A percentile compares a stretch with the other conserved stretches of the same genome.
phyloP scores from a whole-genome alignment of 768 basidiomycete species.

The Tylopilus rubrobrunneus region DNA sequence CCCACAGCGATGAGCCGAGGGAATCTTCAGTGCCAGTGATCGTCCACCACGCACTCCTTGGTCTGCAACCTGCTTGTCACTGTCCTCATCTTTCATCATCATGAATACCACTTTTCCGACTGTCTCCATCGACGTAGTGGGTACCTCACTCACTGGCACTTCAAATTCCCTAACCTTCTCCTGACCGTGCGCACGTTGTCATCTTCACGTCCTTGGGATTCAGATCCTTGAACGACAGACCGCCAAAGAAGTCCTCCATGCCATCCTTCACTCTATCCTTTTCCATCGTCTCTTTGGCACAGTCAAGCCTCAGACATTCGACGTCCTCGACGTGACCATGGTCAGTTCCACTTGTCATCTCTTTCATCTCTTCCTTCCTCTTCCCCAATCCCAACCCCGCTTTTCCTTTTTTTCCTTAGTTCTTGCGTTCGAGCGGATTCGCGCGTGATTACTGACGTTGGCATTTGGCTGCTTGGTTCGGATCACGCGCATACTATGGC shows the following conservation, averaged over 20 bases:
- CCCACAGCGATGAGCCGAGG: too few relatives aligned
- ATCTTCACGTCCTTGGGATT: too few relatives aligned
- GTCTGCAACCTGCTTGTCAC: too few relatives aligned
- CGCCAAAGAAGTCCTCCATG: slow-evolving; percentile 70
- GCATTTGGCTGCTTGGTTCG: not conserved
- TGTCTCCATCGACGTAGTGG: slow-evolving; percentile 30
- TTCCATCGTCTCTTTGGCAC: slow-evolving; percentile 83
- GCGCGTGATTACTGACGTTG: not conserved
- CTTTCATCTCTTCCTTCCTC: not conserved
- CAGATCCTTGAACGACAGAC: slow-evolving; percentile 72
- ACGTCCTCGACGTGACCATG: slow-evolving; percentile 83
- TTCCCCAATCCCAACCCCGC: not conserved
- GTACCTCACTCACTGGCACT: not conserved
- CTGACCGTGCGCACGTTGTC: not conserved
- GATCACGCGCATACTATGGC: not conserved
- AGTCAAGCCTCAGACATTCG: slow-evolving; percentile 70
- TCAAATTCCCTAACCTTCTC: not conserved
- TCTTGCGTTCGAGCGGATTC: not conserved
- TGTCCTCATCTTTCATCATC: not conserved
- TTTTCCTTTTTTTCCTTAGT: not conserved
- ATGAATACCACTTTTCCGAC: slow-evolving; percentile 28
- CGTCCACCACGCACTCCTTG: too few relatives aligned
- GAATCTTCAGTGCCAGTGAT: too few relatives aligned
- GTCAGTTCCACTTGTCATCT: slow-evolving; percentile 35
- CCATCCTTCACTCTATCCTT: slow-evolving; percentile 74